Evolutionary conservation across 1,284 basidiomycete genomes (phyloP).

Genomic region (Cronartium quercuum): DNA sequence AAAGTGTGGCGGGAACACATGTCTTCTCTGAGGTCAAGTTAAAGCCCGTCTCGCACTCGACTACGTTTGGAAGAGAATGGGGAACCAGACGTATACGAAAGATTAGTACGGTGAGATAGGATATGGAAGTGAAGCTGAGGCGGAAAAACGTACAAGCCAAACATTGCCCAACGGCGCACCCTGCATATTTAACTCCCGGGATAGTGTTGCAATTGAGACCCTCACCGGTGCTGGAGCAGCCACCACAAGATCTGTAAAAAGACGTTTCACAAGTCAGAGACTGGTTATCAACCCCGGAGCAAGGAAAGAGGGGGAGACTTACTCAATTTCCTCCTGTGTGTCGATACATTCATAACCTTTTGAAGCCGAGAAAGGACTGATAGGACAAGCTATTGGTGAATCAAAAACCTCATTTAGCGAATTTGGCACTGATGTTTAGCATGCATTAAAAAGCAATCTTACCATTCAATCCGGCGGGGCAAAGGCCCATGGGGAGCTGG

Average conservation of each 20-base stretch:
- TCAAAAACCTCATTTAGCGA: no score
- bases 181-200: conserved; percentile 14
- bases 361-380: conserved; percentile 24
- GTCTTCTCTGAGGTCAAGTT: conserved; percentile 4
- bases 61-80: not conserved
- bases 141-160: conserved; percentile 16
- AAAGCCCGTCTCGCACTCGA: conserved; percentile 17
- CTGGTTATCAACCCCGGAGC: not conserved
- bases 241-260: conserved; percentile 14
- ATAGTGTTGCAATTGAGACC: conserved; percentile 21
- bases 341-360: conserved; percentile 26
- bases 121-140: not conserved
- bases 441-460: not conserved
- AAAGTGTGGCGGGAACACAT: not conserved
- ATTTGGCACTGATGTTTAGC: no score
- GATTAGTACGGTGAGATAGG: not conserved
- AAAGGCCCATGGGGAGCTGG: conserved; percentile 6
- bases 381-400: conserved; percentile 12
- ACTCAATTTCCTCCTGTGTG: conserved; percentile 14
- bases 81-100: not conserved
- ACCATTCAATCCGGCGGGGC: conserved; percentile 24
- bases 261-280: not conserved
- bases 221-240: conserved; percentile 28
- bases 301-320: not conserved
- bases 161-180: conserved; percentile 21